Conservation (phyloP, 1,284 basidiomycete species). For the Boletus calvinii region DNA sequence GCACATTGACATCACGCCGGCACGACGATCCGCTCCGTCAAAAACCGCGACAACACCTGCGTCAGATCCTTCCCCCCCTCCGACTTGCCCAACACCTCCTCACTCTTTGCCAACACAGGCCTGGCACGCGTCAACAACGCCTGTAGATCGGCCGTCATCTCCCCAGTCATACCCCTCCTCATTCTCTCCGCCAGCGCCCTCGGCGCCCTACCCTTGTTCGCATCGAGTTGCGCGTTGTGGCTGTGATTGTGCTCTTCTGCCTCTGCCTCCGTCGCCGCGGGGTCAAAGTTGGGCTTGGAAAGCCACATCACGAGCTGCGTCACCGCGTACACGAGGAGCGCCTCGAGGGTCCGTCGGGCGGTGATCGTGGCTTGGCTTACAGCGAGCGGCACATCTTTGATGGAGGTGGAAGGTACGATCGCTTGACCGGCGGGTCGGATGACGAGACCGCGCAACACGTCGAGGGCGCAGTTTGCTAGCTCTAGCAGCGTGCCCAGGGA, state of each 20-base stretch:
- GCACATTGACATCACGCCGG: slow-evolving; percentile 21
- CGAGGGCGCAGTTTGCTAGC: slow-evolving; percentile 68
- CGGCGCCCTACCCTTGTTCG: slow-evolving; percentile 42
- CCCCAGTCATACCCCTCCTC: slow-evolving; percentile 71
- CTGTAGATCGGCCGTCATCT: slow-evolving; percentile 74
- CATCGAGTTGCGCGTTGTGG: slow-evolving; percentile 19
- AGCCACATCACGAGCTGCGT: slow-evolving; percentile 80
- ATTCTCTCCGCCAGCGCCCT: slow-evolving; percentile 60
- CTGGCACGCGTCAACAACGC: slow-evolving; percentile 64
- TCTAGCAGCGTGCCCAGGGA: slow-evolving; percentile 80
- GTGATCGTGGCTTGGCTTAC: slow-evolving; percentile 55
- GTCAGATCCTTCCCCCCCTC: slow-evolving; percentile 43
- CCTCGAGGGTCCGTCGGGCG: slow-evolving; percentile 64
- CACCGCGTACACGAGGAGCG: slow-evolving; percentile 68
- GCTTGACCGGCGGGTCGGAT: slow-evolving; percentile 56
- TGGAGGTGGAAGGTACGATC: slow-evolving; percentile 40
- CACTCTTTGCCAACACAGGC: slow-evolving; percentile 56
- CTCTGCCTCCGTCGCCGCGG: slow-evolving; percentile 38
- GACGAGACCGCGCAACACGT: slow-evolving; percentile 63
- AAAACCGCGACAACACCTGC: slow-evolving; percentile 57
- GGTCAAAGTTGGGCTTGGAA: slow-evolving; percentile 63
- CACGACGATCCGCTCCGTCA: slow-evolving; percentile 56
- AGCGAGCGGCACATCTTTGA: slow-evolving; percentile 47
- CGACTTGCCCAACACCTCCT: slow-evolving; percentile 31
- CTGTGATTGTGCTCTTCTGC: slow-evolving; percentile 35